Percentiles rank a stretch among this genome's conserved stretches.
These are phyloP conservation scores for Aspergillus hortae DNA, from an alignment of 2,329 filamentous ascomycete species.

Conservation along the genomic window DNA sequence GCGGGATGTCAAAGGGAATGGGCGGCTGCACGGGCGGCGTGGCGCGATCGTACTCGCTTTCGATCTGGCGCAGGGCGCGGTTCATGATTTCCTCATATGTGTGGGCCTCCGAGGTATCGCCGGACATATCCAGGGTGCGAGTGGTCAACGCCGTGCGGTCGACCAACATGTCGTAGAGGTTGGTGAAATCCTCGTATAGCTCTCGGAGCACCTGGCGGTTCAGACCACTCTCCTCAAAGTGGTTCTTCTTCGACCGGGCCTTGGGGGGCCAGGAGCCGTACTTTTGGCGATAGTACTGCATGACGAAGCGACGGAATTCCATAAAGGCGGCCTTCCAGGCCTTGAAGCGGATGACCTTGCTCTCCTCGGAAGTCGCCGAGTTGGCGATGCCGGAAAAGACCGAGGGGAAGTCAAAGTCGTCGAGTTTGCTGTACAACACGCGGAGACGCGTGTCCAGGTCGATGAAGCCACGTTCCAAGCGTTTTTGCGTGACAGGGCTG, in stretches of 20 bases:
- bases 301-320: slow-evolving; percentile 69
- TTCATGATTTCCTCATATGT: slow-evolving; percentile 57
- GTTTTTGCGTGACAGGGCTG: slow-evolving; percentile 66
- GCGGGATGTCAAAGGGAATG: slow-evolving; percentile 83
- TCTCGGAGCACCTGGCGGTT: slow-evolving; percentile 79
- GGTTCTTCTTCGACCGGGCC: slow-evolving; percentile 86
- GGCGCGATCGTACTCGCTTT: slow-evolving; percentile 85
- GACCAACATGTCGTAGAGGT: slow-evolving; percentile 82
- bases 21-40: slow-evolving; percentile 87
- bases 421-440: slow-evolving; percentile 68
- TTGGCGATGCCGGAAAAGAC: slow-evolving; percentile 84
- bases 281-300: slow-evolving; percentile 65
- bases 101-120: slow-evolving; percentile 49
- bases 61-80: slow-evolving; percentile 70
- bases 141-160: slow-evolving; percentile 76
- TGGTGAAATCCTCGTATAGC: slow-evolving; percentile 80
- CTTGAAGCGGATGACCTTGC: slow-evolving; percentile 77
- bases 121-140: slow-evolving; percentile 67
- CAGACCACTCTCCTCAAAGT: slow-evolving; percentile 78
- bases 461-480: slow-evolving; percentile 77
- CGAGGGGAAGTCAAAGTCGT: slow-evolving; percentile 86
- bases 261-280: slow-evolving; percentile 87
- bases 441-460: slow-evolving; percentile 72
- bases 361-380: slow-evolving; percentile 73
- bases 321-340: slow-evolving; percentile 74